Conservation (phyloP, 257 asterid species). For the Przewalskia tangutica region DNA sequence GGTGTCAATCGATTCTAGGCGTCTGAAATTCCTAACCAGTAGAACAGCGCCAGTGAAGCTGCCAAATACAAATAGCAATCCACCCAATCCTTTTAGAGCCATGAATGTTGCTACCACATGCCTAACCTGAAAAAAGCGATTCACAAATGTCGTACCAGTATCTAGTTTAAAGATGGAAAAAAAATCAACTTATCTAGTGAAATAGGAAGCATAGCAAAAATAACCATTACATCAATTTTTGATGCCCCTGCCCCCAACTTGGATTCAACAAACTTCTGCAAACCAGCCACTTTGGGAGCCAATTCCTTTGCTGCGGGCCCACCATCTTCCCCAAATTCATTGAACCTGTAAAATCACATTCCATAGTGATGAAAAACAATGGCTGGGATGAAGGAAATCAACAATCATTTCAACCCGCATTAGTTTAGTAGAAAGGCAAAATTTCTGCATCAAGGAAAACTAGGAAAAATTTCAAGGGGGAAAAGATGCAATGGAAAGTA, state of each 20-base stretch:
- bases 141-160: background rate
- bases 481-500: background rate
- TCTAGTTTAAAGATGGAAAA: background rate
- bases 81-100: conserved; percentile 72
- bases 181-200: background rate
- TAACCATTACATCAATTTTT: conserved; percentile 46
- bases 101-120: conserved; percentile 56
- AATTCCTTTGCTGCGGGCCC: conserved; percentile 76
- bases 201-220: background rate
- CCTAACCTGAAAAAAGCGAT: conserved; percentile 40
- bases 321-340: conserved; percentile 78
- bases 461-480: background rate
- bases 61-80: conserved; percentile 75
- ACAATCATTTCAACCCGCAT: background rate
- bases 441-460: background rate
- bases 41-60: conserved; percentile 65
- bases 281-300: conserved; percentile 59
- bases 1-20: background rate
- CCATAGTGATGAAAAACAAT: background rate
- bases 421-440: background rate
- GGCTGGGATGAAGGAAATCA: background rate
- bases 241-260: conserved; percentile 36
- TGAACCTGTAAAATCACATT: conserved; percentile 40
- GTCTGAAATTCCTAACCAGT: conserved; percentile 44
- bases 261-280: conserved; percentile 35